Evolutionary conservation across 345 rosid species (phyloP).

Genomic region (Erodium maritimum): DNA sequence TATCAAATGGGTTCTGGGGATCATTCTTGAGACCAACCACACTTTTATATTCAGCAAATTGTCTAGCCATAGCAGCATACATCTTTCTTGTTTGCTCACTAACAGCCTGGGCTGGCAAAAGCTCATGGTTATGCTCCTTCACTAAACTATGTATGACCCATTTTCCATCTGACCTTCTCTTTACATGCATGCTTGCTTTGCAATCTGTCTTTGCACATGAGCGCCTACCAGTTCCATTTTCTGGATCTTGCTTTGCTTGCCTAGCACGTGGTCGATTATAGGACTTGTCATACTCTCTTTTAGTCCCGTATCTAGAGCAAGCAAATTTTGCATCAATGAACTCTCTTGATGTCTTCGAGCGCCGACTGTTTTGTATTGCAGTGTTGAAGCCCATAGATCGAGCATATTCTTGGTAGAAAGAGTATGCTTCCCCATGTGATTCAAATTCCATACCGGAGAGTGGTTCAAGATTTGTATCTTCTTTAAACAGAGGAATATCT

Average conservation of each 20-base stretch:
- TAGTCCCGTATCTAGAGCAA: slow-evolving; percentile 54
- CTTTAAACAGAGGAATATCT: slow-evolving; percentile 24
- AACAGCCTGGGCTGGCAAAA: slow-evolving; percentile 56
- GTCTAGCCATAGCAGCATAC: slow-evolving; percentile 54
- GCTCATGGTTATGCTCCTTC: slow-evolving; percentile 59
- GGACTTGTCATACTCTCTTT: slow-evolving; percentile 45
- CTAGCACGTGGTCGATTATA: slow-evolving; percentile 43
- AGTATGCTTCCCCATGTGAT: slow-evolving; percentile 47
- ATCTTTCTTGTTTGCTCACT: slow-evolving; percentile 51
- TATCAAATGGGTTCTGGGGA: slow-evolving; percentile 27
- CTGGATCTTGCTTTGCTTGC: slow-evolving; percentile 42
- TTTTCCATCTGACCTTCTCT: slow-evolving; percentile 49
- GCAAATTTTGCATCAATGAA: slow-evolving; percentile 62
- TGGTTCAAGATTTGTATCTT: slow-evolving; percentile 38
- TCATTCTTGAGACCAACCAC: slow-evolving; percentile 42
- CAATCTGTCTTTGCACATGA: slow-evolving; percentile 51
- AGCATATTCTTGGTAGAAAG: slow-evolving; percentile 58
- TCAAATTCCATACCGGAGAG: slow-evolving; percentile 55
- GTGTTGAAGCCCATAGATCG: slow-evolving; percentile 52
- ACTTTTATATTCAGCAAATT: slow-evolving; percentile 43
- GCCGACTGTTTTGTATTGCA: slow-evolving; percentile 52
- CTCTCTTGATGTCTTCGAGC: slow-evolving; percentile 48
- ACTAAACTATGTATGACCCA: slow-evolving; percentile 51
- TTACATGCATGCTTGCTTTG: slow-evolving; percentile 67
- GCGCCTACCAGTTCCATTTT: slow-evolving; percentile 41